Evolutionary conservation across 805 yeast genomes (phyloP), one percentile per base, ranked within the genome.

Genomic region (Candida coquimbonensis): DNA sequence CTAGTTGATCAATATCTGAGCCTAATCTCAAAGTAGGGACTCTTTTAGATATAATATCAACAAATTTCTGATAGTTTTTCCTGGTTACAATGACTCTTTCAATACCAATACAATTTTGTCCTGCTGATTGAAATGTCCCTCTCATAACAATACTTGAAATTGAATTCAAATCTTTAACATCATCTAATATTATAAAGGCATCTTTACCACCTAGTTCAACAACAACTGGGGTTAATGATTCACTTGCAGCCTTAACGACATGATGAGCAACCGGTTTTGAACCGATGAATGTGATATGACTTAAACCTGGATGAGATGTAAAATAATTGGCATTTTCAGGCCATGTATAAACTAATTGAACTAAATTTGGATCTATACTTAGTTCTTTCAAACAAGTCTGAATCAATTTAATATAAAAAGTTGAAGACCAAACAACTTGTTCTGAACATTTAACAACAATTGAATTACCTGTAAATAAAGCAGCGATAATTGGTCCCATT

Each of bases 181-280:
- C 93, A 57, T 91, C 97, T 52, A 93, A 73, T 4, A 90, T 88
- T 43, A 93, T 74, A 19, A 88, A 78, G 0, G 97, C 84, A 63
- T 93, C 99, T 59, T 93, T 93, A 19, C 99, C 99, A 34, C 99
- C 99, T 34, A 93, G 72, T 64, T 93, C 99, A 9, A 88, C 90
- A 21, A 91, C 97, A 38, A 91, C 89, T 0, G 98, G 99, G 0
- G 96, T 91, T 56, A 93, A 70, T n/a, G 86, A 74, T 49, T 78
- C 78, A 39, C 96, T 76, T 2, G 98, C 97, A 37, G 90, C 86
- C 39, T 72, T 74, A 34, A 84, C 82, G 14, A 93, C 96, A 48
- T 79, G 78, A 59, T 89, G 93, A 5, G 98, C 97, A 25, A 93
- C 96, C 1, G 91, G 90, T 51, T 86, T 79, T n/a, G 96, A 87